These are phyloP conservation scores for Colletotrichum eleusines DNA, from an alignment of 2,329 filamentous ascomycete species.

Conservation along the genomic window DNA sequence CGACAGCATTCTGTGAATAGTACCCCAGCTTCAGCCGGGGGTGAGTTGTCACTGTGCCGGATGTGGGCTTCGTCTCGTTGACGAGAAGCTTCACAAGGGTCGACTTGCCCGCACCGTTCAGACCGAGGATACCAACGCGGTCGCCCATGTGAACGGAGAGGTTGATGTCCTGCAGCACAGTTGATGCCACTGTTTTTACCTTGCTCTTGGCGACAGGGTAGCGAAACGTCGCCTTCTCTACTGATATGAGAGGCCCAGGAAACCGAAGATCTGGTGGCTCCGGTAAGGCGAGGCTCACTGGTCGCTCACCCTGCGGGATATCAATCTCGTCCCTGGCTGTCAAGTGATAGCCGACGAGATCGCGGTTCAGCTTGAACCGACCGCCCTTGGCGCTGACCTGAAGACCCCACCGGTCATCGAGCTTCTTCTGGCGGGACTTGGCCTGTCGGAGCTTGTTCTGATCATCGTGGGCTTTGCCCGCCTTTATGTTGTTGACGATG, in stretches of 20 bases:
- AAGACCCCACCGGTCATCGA: constrained; percentile 84
- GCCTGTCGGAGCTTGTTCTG: constrained; percentile 89
- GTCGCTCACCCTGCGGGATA: constrained; percentile 72
- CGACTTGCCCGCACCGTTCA: constrained; percentile 87
- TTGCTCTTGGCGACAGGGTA: constrained; percentile 59
- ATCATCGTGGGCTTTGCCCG: constrained; percentile 82
- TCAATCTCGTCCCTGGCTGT: constrained; percentile 76
- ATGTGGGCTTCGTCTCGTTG: constrained; percentile 67
- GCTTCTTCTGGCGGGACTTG: constrained; percentile 85
- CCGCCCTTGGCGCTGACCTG: constrained; percentile 78
- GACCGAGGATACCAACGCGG: constrained; percentile 79
- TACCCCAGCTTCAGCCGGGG: constrained; percentile 78
- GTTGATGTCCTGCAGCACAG: constrained; percentile 71
- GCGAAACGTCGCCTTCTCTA: constrained; percentile 76
- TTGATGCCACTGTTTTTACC: constrained; percentile 51
- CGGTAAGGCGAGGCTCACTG: constrained; percentile 69
- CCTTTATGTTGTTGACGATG: constrained; percentile 79
- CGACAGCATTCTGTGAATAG: constrained; percentile 84
- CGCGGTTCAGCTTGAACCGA: constrained; percentile 84
- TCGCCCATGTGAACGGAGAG: constrained; percentile 80
- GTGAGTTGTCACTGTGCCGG: constrained; percentile 74
- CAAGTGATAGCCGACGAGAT: constrained; percentile 72
- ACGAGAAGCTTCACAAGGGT: constrained; percentile 80
- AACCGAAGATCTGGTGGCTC: constrained; percentile 78
- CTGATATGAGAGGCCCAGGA: constrained; percentile 77